A percentile compares a stretch with the other conserved stretches of the same genome.
Conservation (phyloP, 768 basidiomycete species). For the Kwoniella dejecticola region DNA sequence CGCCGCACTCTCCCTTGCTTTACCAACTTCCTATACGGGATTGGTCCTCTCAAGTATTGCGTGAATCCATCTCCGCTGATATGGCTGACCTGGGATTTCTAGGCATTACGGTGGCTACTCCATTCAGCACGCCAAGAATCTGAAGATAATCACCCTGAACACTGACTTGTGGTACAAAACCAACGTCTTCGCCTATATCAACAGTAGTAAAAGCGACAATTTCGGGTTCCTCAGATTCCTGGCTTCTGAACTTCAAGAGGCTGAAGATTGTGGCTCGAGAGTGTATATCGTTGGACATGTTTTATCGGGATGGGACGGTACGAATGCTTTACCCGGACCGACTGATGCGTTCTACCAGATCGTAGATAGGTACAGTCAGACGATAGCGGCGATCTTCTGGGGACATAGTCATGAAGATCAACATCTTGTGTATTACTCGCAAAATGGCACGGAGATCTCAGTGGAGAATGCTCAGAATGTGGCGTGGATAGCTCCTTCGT, state of each 20-base stretch:
- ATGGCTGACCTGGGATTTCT: too few relatives aligned
- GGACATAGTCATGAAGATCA: conserved; percentile 78
- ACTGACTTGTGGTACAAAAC: conserved; percentile 70
- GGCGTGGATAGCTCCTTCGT: conserved; percentile 67
- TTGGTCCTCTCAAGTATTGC: too few relatives aligned
- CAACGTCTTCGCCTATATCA: conserved; percentile 78
- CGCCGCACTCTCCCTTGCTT: too few relatives aligned
- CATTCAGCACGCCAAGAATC: conserved; percentile 67
- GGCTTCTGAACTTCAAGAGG: conserved; percentile 74
- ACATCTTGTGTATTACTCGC: conserved; percentile 70
- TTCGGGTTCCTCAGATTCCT: conserved; percentile 77
- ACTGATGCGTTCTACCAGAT: conserved; percentile 62
- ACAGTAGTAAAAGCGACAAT: conserved; percentile 67
- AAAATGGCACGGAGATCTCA: conserved; percentile 67
- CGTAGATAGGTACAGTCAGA: conserved; percentile 42
- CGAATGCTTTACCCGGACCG: conserved; percentile 66
- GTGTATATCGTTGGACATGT: conserved; percentile 66
- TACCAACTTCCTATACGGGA: too few relatives aligned
- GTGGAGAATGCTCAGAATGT: conserved; percentile 63
- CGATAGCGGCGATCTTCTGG: conserved; percentile 66
- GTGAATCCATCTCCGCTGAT: too few relatives aligned
- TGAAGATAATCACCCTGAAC: conserved; percentile 73
- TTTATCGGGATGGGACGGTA: conserved; percentile 68
- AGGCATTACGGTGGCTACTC: conserved; percentile 72
- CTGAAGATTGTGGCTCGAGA: conserved; percentile 66